Evolutionary conservation across 768 basidiomycete species (phyloP), one percentile per base, ranked within the genome.

Genomic region (Phylloporus sp.): DNA sequence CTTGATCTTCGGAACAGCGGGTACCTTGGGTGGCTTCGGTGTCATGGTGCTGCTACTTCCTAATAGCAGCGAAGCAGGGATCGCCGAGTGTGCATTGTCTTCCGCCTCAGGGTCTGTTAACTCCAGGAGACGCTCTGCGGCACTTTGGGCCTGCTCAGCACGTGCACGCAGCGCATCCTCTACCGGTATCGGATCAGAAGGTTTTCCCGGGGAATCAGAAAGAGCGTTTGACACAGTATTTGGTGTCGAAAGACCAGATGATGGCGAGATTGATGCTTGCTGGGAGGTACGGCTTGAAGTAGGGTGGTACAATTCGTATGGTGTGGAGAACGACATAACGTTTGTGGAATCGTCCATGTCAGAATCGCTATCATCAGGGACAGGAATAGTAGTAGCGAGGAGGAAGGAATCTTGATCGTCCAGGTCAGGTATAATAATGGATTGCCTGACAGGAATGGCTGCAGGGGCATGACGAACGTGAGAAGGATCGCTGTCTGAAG

Each of bases 61-160:
- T 35, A 79, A 70, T 36, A 82, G 62, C 34, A 88, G 64, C 0
- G 83, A 80, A 12, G 73, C 64, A 2, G 84, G 84, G 12, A 86
- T 74, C 10, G 76, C 71, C 20, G 81, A 79, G 53, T 80, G 74
- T 39, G 71, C 76, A 49, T 70, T 63, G 48, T 67, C 73, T 45
- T 82, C 83, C 12, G 83, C 86, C 42, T 91, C 89, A 13, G 86
- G 81, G 55, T 92, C 89, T 12, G 90, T 86, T 15, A 95, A 77
- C 66, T 97, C 95, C 34, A 95, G 66, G 24, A 97, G 71, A 44
- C 91, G 80, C 65, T 91, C 86, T 1, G 95, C 95, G 8, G 93
- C 90, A 63, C 91, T 93, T 65, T 94, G 91, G 0, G 95, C 95
- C 65, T 97, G 95, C 59, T 90, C 89, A 2, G 95, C 94, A 47